Conservation (phyloP, 495 filamentous ascomycete genomes). For the Podospora conica region DNA sequence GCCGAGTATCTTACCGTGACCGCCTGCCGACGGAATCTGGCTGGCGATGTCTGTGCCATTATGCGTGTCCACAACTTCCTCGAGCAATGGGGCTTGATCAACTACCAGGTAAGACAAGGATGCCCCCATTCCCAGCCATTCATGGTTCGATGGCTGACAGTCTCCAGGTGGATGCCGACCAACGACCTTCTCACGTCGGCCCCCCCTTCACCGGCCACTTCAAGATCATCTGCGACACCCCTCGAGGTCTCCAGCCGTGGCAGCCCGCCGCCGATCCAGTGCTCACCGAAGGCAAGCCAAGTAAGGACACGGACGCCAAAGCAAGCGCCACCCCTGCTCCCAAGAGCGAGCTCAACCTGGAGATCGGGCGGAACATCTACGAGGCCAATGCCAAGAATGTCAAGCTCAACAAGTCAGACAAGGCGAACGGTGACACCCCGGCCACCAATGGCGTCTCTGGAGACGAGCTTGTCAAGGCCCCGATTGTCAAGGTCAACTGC, state of each 20-base stretch:
- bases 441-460: slow-evolving; percentile 52
- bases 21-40: slow-evolving; percentile 91
- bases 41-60: slow-evolving; percentile 96
- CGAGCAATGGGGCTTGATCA: slow-evolving; percentile 99
- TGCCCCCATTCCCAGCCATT: not conserved
- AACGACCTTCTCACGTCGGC: slow-evolving; percentile 88
- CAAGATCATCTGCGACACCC: slow-evolving; percentile 88
- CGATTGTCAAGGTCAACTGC: slow-evolving; percentile 59
- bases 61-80: slow-evolving; percentile 98
- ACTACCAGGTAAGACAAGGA: slow-evolving; percentile 78
- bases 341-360: slow-evolving; percentile 78
- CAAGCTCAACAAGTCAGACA: slow-evolving; percentile 52
- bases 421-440: slow-evolving; percentile 66
- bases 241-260: slow-evolving; percentile 88
- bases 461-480: slow-evolving; percentile 54
- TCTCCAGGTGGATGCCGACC: slow-evolving; percentile 83
- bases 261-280: slow-evolving; percentile 76
- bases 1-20: slow-evolving; percentile 96
- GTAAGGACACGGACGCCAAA: slow-evolving; percentile 68
- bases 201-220: slow-evolving; percentile 98
- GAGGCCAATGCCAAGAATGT: slow-evolving; percentile 85
- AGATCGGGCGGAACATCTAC: slow-evolving; percentile 91
- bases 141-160: slow-evolving; percentile 19
- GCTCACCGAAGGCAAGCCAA: slow-evolving; percentile 60
- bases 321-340: slow-evolving; percentile 54